A percentile compares a stretch with the other conserved stretches of the same genome.
Evolutionary conservation across 345 rosid genomes (phyloP).

Genomic region (Euphorbia lathyris): DNA sequence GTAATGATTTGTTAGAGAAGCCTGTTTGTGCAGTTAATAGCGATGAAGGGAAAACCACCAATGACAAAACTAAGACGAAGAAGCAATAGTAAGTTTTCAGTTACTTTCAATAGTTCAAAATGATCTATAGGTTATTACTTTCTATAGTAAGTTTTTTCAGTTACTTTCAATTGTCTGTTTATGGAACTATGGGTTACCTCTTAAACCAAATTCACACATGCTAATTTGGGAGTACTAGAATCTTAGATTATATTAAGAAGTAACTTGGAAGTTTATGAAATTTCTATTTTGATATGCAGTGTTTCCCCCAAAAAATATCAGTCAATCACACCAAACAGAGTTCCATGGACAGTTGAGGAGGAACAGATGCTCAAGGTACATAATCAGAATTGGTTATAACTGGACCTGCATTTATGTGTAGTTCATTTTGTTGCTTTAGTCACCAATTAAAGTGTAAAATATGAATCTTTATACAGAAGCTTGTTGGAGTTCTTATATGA

Average conservation of each 20-base stretch:
- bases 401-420: background rate
- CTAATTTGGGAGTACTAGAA: background rate
- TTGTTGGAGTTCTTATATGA: background rate
- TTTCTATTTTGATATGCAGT: slow-evolving; percentile 24
- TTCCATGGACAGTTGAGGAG: slow-evolving; percentile 41
- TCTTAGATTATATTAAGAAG: background rate
- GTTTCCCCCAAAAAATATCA: slow-evolving; percentile 25
- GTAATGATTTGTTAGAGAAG: slow-evolving; percentile 10
- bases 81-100: slow-evolving; percentile 25
- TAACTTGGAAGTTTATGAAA: background rate
- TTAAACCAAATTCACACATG: background rate
- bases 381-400: background rate
- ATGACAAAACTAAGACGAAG: slow-evolving; percentile 23
- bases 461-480: background rate
- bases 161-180: background rate
- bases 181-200: background rate
- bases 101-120: background rate
- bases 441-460: background rate
- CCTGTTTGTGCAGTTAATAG: slow-evolving; percentile 19
- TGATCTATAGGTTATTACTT: background rate
- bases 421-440: background rate
- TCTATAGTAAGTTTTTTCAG: too few species aligned
- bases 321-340: slow-evolving; percentile 29
- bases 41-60: slow-evolving; percentile 10
- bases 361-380: slow-evolving; percentile 45